Evolutionary conservation across 768 basidiomycete species (phyloP).

Genomic region (Trametes cinnabarina): DNA sequence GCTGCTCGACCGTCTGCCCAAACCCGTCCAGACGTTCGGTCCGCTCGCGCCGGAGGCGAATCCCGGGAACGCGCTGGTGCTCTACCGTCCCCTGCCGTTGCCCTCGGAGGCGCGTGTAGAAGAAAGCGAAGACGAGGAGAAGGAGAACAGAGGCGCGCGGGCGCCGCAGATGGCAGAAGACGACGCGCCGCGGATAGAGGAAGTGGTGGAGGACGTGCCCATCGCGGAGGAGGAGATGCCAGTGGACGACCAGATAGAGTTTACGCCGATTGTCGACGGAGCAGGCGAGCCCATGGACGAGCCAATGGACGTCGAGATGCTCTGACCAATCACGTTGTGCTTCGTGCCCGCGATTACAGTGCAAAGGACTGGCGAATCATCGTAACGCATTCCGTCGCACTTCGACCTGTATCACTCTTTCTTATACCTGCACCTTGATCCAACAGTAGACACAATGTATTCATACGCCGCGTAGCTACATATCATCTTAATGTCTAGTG

Average conservation of each 20-base stretch:
- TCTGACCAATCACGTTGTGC: slow-evolving; percentile 16
- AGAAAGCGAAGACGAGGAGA: background rate
- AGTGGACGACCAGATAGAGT: slow-evolving; percentile 16
- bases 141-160: background rate
- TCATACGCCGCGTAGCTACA: too few species aligned
- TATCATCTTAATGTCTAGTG: too few species aligned
- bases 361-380: too few species aligned
- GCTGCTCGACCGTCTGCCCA: slow-evolving; percentile 23
- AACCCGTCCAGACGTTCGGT: background rate
- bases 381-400: too few species aligned
- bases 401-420: too few species aligned
- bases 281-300: slow-evolving; percentile 20
- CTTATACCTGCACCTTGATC: too few species aligned
- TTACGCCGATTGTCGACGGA: slow-evolving; percentile 9
- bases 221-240: slow-evolving; percentile 2
- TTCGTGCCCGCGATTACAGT: too few species aligned
- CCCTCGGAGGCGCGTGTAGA: background rate
- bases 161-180: background rate
- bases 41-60: slow-evolving; percentile 12
- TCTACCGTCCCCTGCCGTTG: slow-evolving; percentile 25
- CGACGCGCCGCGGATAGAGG: slow-evolving; percentile 2
- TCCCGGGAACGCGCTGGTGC: slow-evolving; percentile 26
- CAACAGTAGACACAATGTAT: too few species aligned
- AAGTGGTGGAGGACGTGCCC: background rate
- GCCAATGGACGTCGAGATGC: slow-evolving; percentile 29